Evolutionary conservation across 441 rosid species (phyloP).

Genomic region (Isatis lusitanica): DNA sequence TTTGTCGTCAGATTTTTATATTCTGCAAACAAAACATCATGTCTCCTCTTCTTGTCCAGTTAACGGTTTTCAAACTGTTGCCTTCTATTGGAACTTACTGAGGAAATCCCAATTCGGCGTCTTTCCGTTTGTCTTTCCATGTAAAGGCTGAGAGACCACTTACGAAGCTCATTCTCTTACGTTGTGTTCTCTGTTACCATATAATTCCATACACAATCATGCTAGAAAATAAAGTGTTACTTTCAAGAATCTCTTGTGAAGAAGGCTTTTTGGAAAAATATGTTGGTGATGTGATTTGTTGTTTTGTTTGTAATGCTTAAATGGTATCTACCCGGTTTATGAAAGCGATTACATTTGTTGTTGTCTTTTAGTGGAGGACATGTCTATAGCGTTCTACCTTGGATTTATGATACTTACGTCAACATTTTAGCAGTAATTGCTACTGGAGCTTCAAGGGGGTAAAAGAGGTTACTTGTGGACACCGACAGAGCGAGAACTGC

Average conservation of each 20-base stretch:
- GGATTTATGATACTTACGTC: background rate
- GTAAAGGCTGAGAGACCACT: conserved; percentile 4
- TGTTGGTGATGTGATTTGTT: conserved; percentile 31
- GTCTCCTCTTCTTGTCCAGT: conserved; percentile 14
- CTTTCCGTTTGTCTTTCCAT: conserved; percentile 28
- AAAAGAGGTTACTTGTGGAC: background rate
- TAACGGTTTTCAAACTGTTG: conserved; percentile 16
- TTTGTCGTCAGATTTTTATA: conserved; percentile 13
- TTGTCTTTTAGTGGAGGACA: background rate
- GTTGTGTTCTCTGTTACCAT: conserved; percentile 8
- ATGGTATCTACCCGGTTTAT: background rate
- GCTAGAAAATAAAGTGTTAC: conserved; percentile 11
- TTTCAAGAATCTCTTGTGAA: conserved; percentile 26
- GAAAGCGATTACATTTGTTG: background rate
- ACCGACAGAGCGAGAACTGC: conserved; percentile 25
- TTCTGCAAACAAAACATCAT: conserved; percentile 25
- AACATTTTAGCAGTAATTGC: background rate
- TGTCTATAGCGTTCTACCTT: background rate
- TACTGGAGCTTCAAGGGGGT: conserved; percentile 10
- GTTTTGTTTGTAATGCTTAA: conserved; percentile 28
- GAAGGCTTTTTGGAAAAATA: background rate
- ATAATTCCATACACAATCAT: background rate
- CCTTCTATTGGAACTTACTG: conserved; percentile 11
- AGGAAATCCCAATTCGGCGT: conserved; percentile 12
- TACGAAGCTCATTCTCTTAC: background rate